Base-by-base conservation (phyloP, 495 filamentous ascomycete genomes). In the Zalerion maritima region DNA sequence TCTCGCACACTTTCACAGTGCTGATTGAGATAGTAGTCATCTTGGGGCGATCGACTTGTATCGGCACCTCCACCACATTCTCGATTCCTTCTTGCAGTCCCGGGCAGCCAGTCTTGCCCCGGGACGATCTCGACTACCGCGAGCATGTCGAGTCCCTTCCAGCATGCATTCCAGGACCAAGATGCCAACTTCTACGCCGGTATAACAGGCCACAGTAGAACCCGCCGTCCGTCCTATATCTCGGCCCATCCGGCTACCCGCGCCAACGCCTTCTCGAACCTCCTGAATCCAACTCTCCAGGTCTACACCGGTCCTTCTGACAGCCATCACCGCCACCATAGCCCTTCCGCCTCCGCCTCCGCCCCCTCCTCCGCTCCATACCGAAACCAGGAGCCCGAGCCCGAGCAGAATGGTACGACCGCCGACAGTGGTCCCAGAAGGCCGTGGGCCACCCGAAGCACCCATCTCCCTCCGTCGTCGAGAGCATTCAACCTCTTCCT, bases 221-320 rank as follows among this genome's bases (percentile, higher is more conserved):
- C n/a, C n/a, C n/a, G n/a, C n/a, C n/a, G n/a, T n/a, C n/a, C n/a
- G n/a, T n/a, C n/a, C n/a, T n/a, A n/a, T n/a, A n/a, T n/a, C n/a
- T n/a, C n/a, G n/a, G n/a, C n/a, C n/a, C n/a, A n/a, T n/a, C 56
- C 65, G 23, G 54, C 64, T 44, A 41, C 52, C 43, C 67, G 57
- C 34, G 55, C 54, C 25, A 62, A 49, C 46, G 60, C 65, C 24
- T 70, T 80, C 43, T 68, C 75, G 1, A 69, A 78, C 41, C 57
- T 81, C 12, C 57, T 74, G 15, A 71, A 67, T 49, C 54, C 67
- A 22, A 55, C 52, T 33, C 48, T 59, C 38, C 58, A 67, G 37
- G 46, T 49, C 42, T 36, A 40, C 32, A 50, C 50, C 23, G 57
- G 60, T 28, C 30, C 48, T 18, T 39, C 31, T 31, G 53, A 56